These are phyloP conservation scores for Sarocladium strictum DNA, from an alignment of 2,329 filamentous ascomycete genomes.

Conservation along the genomic window DNA sequence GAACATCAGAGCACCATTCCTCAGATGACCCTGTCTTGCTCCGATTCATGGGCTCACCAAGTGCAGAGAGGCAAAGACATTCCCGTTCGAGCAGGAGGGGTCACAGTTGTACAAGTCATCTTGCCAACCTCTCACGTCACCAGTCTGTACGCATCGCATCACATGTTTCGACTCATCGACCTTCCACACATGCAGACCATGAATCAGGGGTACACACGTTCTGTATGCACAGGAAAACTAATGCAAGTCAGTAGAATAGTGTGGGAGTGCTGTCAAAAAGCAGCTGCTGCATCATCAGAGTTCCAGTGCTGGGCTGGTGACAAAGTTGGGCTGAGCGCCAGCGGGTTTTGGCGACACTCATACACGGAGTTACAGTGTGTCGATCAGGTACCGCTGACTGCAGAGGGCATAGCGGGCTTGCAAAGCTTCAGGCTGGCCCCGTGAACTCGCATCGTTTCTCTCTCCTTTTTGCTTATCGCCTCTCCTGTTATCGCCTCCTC, in stretches of 20 bases:
- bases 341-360: not conserved
- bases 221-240: not conserved
- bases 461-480: no score
- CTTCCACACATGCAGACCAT: not conserved
- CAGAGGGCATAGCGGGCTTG: not conserved
- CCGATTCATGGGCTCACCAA: not conserved
- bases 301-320: not conserved
- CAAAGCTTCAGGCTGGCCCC: not conserved
- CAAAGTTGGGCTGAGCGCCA: not conserved
- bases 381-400: conserved; percentile 6
- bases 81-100: not conserved
- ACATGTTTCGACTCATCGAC: not conserved
- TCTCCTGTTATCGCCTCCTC: not conserved
- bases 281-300: not conserved
- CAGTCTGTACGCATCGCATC: not conserved
- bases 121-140: not conserved
- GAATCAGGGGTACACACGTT: conserved; percentile 1
- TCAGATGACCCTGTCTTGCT: not conserved
- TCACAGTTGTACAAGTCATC: not conserved
- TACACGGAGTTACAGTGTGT: no score
- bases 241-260: not conserved
- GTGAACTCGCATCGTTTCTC: no score
- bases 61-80: not conserved
- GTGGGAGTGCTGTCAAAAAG: not conserved
- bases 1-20: not conserved